Evolutionary conservation across 208 protist species (phyloP), one percentile per base, ranked within the genome.

Genomic region (Strigomonas culicis): DNA sequence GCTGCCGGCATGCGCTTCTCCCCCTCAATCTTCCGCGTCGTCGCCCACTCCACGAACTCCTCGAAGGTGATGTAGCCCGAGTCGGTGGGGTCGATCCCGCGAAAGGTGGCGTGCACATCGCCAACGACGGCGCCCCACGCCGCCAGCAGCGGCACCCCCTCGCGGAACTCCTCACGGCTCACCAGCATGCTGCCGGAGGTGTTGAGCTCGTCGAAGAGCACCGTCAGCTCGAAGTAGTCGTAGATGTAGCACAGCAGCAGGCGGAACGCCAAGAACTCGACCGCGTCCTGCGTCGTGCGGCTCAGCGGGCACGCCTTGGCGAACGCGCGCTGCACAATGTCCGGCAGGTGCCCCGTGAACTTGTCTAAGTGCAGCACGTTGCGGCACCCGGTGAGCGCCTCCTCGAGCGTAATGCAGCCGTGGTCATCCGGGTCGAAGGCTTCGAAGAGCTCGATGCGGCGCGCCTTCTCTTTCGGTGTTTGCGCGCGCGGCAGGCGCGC

Each of bases 171-270:
- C 19, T 77, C 32, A 13, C 65, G 2, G 41, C 72, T 60, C 8
- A 83, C 30, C 22, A 77, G 44, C 41, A 62, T 63, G 58, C 79
- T 70, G 34, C 79, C 77, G 27, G 66, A 70, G 0, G 73, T 74
- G 63, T 87, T 74, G 25, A 79, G 70, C 47, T 66, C 56, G 55
- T 84, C 81, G 46, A 93, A 90, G 78, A 95, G 91, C 28, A 88
- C 68, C 1, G 76, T 86, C 65, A 93, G 74, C 59, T 80, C 63
- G 44, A 82, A 80, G 70, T 72, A 77, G 70, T 79, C 66, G 71
- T 81, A 76, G 52, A 82, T 86, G 70, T 71, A 86, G 68, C 66
- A 88, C 36, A 94, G 72, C 50, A 92, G 74, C 58, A 90, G 68
- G 57, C 82, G 80, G 79, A 94, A 94, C 74, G 88, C 85, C 1